Conservation (phyloP, 1,284 basidiomycete species). For the Naganishia cerealis region DNA sequence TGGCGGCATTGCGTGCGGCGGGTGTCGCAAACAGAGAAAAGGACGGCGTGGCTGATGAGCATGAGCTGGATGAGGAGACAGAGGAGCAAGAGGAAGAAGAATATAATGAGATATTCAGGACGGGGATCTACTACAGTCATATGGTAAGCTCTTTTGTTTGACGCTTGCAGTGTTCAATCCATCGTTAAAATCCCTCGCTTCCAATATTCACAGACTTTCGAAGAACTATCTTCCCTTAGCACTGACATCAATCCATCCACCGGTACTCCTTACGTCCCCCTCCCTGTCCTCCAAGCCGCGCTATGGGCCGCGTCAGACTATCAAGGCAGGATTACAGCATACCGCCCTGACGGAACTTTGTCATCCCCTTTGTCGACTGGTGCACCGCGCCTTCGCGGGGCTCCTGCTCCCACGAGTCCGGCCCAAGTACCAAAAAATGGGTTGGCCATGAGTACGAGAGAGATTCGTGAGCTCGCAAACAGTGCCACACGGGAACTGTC, state of each 20-base stretch:
- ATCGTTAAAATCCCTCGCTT: too few species aligned
- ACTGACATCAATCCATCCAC: slow-evolving; percentile 71
- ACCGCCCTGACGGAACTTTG: slow-evolving; percentile 35
- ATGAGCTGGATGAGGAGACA: slow-evolving; percentile 43
- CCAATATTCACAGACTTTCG: slow-evolving; percentile 61
- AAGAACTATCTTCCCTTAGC: slow-evolving; percentile 72
- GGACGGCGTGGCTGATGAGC: slow-evolving; percentile 42
- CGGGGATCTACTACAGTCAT: slow-evolving; percentile 82
- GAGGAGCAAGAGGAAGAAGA: slow-evolving; percentile 47
- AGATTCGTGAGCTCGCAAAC: slow-evolving; percentile 36
- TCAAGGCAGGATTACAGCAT: slow-evolving; percentile 41
- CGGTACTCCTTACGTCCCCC: slow-evolving; percentile 67
- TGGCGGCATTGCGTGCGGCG: slow-evolving; percentile 70
- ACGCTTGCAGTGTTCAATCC: background rate
- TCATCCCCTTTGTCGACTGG: background rate
- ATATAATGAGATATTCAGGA: slow-evolving; percentile 66
- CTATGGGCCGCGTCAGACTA: slow-evolving; percentile 63
- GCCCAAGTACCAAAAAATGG: slow-evolving; percentile 36
- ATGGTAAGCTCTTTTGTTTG: slow-evolving; percentile 62
- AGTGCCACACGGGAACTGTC: background rate
- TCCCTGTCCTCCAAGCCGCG: slow-evolving; percentile 68
- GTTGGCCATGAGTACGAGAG: slow-evolving; percentile 42
- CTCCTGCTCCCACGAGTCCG: background rate
- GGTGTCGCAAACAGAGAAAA: slow-evolving; percentile 41
- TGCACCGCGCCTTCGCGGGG: background rate